A percentile compares a stretch with the other conserved stretches of the same genome.
Conservation (phyloP, 768 basidiomycete genomes). For the Pulveroboletus sp. region DNA sequence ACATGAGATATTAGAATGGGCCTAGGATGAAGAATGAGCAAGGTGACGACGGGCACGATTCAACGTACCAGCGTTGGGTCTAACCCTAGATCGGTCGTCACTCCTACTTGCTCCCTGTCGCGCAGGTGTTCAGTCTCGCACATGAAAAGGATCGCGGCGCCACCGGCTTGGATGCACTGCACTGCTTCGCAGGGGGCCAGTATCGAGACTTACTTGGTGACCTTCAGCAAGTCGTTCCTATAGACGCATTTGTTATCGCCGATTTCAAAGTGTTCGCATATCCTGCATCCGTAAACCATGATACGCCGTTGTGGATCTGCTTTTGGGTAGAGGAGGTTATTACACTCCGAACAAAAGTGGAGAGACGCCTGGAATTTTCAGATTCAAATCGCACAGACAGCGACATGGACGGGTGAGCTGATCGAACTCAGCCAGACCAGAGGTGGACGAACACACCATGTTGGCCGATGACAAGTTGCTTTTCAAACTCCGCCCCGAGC, state of each 20-base stretch:
- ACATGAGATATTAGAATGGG: slow-evolving; percentile 80
- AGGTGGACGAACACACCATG: slow-evolving; percentile 26
- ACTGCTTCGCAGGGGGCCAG: neutral
- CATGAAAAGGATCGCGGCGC: slow-evolving; percentile 5
- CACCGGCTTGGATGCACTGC: slow-evolving; percentile 4
- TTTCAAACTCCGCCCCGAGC: slow-evolving; percentile 27
- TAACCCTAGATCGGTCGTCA: slow-evolving; percentile 79
- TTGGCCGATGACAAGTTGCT: slow-evolving; percentile 9
- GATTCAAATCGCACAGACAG: neutral
- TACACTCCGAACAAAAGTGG: slow-evolving; percentile 91
- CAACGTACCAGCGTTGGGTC: slow-evolving; percentile 80
- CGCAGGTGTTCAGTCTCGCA: slow-evolving; percentile 1
- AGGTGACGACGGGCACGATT: neutral
- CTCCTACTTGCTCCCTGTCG: slow-evolving; percentile 85
- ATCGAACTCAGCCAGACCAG: slow-evolving; percentile 14
- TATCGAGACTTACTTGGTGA: slow-evolving; percentile 67
- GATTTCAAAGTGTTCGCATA: slow-evolving; percentile 82
- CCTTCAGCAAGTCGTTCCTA: slow-evolving; percentile 86
- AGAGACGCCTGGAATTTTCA: slow-evolving; percentile 58
- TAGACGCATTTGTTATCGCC: slow-evolving; percentile 89
- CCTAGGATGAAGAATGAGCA: slow-evolving; percentile 38
- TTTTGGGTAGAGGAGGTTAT: slow-evolving; percentile 91
- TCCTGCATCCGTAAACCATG: slow-evolving; percentile 89
- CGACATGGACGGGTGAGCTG: neutral
- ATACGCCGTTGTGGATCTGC: slow-evolving; percentile 81